Evolutionary conservation across 176 grass and related monocot genomes (phyloP).

Genomic region (Juncus effusus): DNA sequence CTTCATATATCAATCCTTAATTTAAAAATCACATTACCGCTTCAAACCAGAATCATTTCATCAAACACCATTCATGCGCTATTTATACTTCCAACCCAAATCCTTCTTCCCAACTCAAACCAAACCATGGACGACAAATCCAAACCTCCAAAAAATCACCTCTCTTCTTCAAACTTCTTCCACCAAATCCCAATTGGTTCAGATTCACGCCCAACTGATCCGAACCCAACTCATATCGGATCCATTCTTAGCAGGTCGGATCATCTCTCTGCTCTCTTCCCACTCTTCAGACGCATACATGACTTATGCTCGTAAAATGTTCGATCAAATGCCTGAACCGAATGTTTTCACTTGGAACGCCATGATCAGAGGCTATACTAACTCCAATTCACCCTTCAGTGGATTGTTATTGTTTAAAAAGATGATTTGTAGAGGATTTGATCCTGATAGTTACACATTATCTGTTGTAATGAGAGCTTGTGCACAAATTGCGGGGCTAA

Average conservation of each 20-base stretch:
- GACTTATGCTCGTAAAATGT: slow-evolving; percentile 44
- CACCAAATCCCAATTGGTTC: slow-evolving; percentile 34
- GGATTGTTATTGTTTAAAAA: slow-evolving; percentile 41
- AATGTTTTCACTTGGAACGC: slow-evolving; percentile 62
- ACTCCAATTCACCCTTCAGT: slow-evolving; percentile 32
- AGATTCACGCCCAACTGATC: slow-evolving; percentile 57
- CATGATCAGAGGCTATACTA: slow-evolving; percentile 63
- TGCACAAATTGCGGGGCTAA: slow-evolving; percentile 10
- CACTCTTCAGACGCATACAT: slow-evolving; percentile 25
- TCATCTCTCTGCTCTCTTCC: slow-evolving; percentile 47
- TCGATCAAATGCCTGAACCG: slow-evolving; percentile 47
- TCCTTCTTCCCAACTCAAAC: slow-evolving; percentile 6
- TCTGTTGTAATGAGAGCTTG: slow-evolving; percentile 43
- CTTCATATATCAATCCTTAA: too few species aligned
- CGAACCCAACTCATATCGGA: slow-evolving; percentile 41
- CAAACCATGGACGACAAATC: slow-evolving; percentile 23
- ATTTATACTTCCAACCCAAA: slow-evolving; percentile 65
- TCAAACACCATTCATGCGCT: slow-evolving; percentile 42
- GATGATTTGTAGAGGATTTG: slow-evolving; percentile 32
- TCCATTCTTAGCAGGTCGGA: slow-evolving; percentile 34
- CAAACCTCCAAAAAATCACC: slow-evolving; percentile 25
- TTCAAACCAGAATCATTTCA: not conserved
- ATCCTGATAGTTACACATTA: slow-evolving; percentile 57
- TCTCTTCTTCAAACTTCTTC: slow-evolving; percentile 45
- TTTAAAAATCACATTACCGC: not conserved